These are phyloP conservation scores for Phytophthora tentaculata DNA, from an alignment of 352 stramenopile species.

Conservation along the genomic window DNA sequence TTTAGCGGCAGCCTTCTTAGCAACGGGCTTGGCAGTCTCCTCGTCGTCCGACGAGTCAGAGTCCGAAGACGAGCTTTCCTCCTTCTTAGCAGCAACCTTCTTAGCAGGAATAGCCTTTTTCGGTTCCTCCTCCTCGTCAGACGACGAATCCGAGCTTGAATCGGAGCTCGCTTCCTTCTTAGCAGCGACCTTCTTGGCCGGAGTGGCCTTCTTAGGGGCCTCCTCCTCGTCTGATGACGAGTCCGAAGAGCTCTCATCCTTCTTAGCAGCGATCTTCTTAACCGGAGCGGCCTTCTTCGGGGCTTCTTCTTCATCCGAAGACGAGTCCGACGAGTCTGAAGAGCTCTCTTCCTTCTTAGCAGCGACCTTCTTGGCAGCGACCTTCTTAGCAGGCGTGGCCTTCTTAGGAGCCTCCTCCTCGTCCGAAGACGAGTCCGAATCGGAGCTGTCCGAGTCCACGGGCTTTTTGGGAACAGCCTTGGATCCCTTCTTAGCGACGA, in stretches of 20 bases:
- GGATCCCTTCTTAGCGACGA: conserved; percentile 61
- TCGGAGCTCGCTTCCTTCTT: conserved; percentile 53
- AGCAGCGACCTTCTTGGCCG: conserved; percentile 15
- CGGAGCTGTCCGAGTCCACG: conserved; percentile 44
- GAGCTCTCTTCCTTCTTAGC: too few species aligned
- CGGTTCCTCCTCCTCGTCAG: conserved; percentile 43
- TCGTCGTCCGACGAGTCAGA: conserved; percentile 47
- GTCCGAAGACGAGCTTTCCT: conserved; percentile 44
- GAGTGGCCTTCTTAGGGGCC: conserved; percentile 29
- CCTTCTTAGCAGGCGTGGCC: conserved; percentile 85
- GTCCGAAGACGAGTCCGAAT: conserved; percentile 67
- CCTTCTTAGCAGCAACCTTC: conserved; percentile 67
- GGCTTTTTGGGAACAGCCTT: conserved; percentile 52
- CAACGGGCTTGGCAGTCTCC: conserved; percentile 39
- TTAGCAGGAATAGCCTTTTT: conserved; percentile 51
- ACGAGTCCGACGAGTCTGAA: conserved; percentile 48
- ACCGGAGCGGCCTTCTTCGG: conserved; percentile 44
- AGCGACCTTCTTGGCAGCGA: conserved; percentile 55
- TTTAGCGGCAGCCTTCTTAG: conserved; percentile 43
- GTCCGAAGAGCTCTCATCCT: conserved; percentile 48
- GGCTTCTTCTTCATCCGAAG: conserved; percentile 45
- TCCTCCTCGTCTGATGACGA: conserved; percentile 52
- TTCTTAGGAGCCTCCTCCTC: conserved; percentile 82
- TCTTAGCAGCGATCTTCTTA: conserved; percentile 66
- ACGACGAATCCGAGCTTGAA: conserved; percentile 39